A percentile compares a stretch with the other conserved stretches of the same genome.
These are phyloP conservation scores for Thelonectria blattea DNA, from an alignment of 2,329 filamentous ascomycete species.

Conservation along the genomic window DNA sequence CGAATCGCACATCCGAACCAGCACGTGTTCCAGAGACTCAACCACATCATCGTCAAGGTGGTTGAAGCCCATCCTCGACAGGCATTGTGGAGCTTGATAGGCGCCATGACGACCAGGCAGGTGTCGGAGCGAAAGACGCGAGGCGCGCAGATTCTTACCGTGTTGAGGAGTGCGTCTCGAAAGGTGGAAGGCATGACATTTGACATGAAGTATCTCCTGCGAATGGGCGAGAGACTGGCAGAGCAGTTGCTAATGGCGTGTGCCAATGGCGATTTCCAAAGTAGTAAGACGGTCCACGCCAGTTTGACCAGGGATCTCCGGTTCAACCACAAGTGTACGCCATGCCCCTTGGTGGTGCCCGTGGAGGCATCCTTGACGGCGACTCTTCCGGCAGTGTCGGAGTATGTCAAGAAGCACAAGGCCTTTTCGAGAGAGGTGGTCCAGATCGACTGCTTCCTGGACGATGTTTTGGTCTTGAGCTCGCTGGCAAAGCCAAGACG, in stretches of 20 bases:
- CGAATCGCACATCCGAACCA: conserved; percentile 86
- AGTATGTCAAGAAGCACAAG: conserved; percentile 77
- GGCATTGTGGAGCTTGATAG: conserved; percentile 87
- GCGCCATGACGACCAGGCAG: conserved; percentile 82
- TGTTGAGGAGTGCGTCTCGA: conserved; percentile 53
- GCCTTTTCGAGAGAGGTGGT: conserved; percentile 88
- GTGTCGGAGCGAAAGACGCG: conserved; percentile 66
- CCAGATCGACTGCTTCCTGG: conserved; percentile 79
- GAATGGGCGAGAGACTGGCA: conserved; percentile 80
- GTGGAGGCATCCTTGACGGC: conserved; percentile 85
- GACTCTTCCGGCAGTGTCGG: conserved; percentile 76
- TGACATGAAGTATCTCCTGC: conserved; percentile 75
- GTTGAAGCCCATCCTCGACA: conserved; percentile 87
- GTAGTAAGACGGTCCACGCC: conserved; percentile 69
- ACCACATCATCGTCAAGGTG: conserved; percentile 84
- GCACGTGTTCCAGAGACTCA: conserved; percentile 77
- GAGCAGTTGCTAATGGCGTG: conserved; percentile 83
- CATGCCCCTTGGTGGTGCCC: conserved; percentile 86
- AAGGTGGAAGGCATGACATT: conserved; percentile 57
- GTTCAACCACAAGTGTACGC: conserved; percentile 84
- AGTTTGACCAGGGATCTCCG: conserved; percentile 79
- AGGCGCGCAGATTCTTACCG: conserved; percentile 58
- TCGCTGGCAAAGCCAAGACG: conserved; percentile 93
- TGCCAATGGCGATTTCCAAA: conserved; percentile 75
- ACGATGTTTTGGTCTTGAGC: conserved; percentile 87